Base-by-base conservation (phyloP, 139 green algal species). In the Ettlia oleoabundans region DNA sequence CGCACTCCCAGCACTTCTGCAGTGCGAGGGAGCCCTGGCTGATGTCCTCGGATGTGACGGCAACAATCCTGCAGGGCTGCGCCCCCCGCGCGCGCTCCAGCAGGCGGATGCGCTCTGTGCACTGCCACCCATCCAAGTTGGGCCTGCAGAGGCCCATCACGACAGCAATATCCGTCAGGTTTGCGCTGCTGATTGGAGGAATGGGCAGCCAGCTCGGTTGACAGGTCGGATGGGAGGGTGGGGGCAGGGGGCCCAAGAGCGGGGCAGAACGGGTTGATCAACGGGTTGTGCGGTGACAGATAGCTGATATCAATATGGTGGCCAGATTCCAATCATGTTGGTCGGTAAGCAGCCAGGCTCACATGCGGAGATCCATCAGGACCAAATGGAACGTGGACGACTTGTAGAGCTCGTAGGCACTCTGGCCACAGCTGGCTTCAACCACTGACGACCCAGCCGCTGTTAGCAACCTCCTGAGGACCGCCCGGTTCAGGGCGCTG, bases 351-450 rank as follows among this genome's bases (percentile, higher is more conserved):
- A n/a, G n/a, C n/a, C n/a, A n/a, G n/a, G n/a, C n/a, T n/a, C n/a
- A n/a, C 73, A 68, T 68, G 35, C 26, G 13, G 24, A 64, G 62
- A 24, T 80, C 73, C 73, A 80, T 68, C 7, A 80, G 53, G 52
- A 80, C 13, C 6, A 80, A 37, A 13, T 26, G 26, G 37, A 80
- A 68, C 35, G 72, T 66, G 51, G 24, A 21, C 2, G 42, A 4
- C 33, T 52, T 28, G 73, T 69, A 80, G 9, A 52, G 10, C 3
- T 80, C 73, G 9, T 55, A 68, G 0, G 73, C 73, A 7, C 21
- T n/a, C 18, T n/a, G 18, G 9, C 73, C 73, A 43, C 42, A 21
- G 1, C 47, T 22, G 1, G 73, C 73, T 24, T 80, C 73, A 3
- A 67, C 35, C 2, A 80, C n/a, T 0, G 3, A 26, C 10, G 53